Evolutionary conservation across 345 rosid genomes (phyloP), one percentile per base, ranked within the genome.

Genomic region (Rubroshorea leprosula): DNA sequence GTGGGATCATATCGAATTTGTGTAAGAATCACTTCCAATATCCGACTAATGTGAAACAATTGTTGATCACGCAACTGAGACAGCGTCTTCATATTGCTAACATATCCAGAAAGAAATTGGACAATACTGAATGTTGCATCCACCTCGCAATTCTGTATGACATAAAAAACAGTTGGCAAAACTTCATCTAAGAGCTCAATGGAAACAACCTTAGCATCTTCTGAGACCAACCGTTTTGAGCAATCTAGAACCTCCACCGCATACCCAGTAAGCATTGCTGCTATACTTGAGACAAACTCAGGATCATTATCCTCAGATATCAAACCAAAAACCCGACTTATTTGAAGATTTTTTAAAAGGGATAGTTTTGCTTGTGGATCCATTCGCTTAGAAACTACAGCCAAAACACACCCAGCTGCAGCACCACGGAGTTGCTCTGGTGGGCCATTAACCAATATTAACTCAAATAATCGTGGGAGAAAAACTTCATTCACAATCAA

Each of bases 311-410:
- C 88, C 41, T 71, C 81, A 5, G 84, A 68, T 24, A 80, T 69
- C 74, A 93, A 75, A 53, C 82, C 72, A 56, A 85, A 85, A 64
- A 89, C 88, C 55, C 82, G 77, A 58, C 73, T 72, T 55, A 93
- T 80, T 49, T 73, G 83, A 52, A 93, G 86, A 49, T 76, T 78
- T 67, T 82, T 78, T 78, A 93, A 68, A 57, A 89, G 84, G n/a
- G 76, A 61, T 49, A 93, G 61, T 62, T 93, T 93, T 2, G 82
- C 61, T 54, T 71, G 87, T 1, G 79, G 81, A 29, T 93, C 97
- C 99, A 93, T 93, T 66, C 96, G 60, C 80, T 93, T 93, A 31
- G 85, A 83, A 65, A 82, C 91, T 55, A 87, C 89, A 15, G 97
- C 94, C 72, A 82, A 76, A 45, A 89, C 70, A 66, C 96, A 93